These are phyloP conservation scores for Anethum foeniculum DNA, from an alignment of 140 eudicot species.

Conservation along the genomic window DNA sequence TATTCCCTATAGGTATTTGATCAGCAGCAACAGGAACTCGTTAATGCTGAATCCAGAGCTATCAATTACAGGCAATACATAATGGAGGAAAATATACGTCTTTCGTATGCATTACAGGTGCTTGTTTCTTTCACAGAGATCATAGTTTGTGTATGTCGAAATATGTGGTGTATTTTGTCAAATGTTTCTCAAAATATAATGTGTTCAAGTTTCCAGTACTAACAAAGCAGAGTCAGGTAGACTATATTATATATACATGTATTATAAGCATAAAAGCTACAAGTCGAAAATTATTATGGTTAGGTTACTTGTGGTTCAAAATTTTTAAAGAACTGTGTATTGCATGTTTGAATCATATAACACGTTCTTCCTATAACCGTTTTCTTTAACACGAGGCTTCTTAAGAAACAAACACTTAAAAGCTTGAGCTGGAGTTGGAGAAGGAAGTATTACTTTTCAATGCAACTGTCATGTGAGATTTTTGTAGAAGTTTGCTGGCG, in stretches of 20 bases:
- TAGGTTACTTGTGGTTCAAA: neutral
- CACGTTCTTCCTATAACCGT: neutral
- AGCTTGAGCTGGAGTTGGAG: neutral
- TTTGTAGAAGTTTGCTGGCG: neutral
- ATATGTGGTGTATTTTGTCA: neutral
- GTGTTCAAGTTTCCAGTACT: neutral
- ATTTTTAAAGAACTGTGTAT: neutral
- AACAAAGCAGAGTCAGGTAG: neutral
- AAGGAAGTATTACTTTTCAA: neutral
- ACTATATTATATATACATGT: neutral
- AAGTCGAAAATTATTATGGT: neutral
- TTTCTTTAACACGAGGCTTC: neutral
- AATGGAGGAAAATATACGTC: slow-evolving; percentile 94
- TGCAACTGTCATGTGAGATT: neutral
- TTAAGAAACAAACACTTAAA: neutral
- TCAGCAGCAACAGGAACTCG: slow-evolving; percentile 95
- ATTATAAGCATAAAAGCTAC: too few relatives aligned
- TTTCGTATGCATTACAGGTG: slow-evolving; percentile 91
- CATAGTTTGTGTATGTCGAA: neutral
- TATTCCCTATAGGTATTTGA: slow-evolving; percentile 68
- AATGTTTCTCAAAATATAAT: neutral
- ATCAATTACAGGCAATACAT: slow-evolving; percentile 86
- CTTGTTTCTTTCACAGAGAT: neutral
- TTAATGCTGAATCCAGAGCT: slow-evolving; percentile 90
- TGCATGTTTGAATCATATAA: neutral